Evolutionary conservation across 139 green algal genomes (phyloP).

Genomic region (Chlorokybus atmophyticus): DNA sequence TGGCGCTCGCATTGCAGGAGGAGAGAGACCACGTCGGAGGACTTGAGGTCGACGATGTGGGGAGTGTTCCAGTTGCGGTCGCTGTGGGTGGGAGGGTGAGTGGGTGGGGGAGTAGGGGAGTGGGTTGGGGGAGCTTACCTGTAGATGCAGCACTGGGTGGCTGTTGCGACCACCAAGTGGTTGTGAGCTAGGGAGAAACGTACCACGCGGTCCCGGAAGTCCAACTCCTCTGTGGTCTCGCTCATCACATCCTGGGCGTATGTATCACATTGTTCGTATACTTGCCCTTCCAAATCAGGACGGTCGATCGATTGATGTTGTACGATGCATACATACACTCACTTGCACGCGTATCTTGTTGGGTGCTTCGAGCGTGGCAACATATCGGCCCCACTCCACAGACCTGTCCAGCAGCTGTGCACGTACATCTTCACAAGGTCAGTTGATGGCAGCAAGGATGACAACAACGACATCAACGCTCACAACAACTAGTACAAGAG

Average conservation of each 20-base stretch:
- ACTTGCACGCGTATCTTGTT: conserved; percentile 4
- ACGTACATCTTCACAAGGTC: no score
- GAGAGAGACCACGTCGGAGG: conserved; percentile 23
- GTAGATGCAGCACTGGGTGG: conserved; percentile 58
- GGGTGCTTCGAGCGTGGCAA: conserved; percentile 35
- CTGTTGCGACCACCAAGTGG: conserved; percentile 60
- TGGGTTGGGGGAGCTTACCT: no score
- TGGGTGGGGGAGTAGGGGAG: no score
- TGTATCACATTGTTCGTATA: no score
- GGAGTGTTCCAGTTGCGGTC: conserved; percentile 49
- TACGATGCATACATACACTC: conserved; percentile 5
- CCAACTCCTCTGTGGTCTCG: conserved; percentile 51
- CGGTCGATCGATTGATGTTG: no score
- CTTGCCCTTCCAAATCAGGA: no score
- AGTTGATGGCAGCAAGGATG: no score
- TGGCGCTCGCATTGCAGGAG: conserved; percentile 40
- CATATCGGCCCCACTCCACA: no score
- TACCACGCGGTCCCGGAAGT: conserved; percentile 58
- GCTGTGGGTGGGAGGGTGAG: no score
- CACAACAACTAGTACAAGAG: conserved; percentile 17
- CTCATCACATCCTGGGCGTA: conserved; percentile 39
- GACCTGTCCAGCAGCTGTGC: no score
- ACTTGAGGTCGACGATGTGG: conserved; percentile 56
- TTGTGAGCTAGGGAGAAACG: conserved; percentile 49
- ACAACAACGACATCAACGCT: no score